Conservation (phyloP, 2,329 filamentous ascomycete genomes). For the Calonectria honghensis region DNA sequence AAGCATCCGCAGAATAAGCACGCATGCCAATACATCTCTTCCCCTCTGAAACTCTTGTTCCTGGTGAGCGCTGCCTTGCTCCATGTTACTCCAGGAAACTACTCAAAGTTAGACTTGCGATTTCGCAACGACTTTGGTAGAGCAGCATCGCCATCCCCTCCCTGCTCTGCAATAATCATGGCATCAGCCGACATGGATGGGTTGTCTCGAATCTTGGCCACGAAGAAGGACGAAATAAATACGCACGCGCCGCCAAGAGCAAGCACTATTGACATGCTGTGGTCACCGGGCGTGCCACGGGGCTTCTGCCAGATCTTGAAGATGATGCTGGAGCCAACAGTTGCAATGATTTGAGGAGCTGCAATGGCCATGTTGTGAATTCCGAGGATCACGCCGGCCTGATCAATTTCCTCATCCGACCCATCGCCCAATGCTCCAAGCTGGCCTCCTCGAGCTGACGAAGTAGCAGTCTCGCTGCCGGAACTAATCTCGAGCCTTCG, state of each 20-base stretch:
- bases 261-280: conserved; percentile 90
- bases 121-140: conserved; percentile 53
- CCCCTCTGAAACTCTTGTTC: conserved; percentile 69
- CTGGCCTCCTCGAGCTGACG: conserved; percentile 39
- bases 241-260: conserved; percentile 88
- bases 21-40: conserved; percentile 59
- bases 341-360: conserved; percentile 92
- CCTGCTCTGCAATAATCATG: conserved; percentile 66
- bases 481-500: conserved; percentile 46
- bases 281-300: conserved; percentile 87
- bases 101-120: conserved; percentile 64
- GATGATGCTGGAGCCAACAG: conserved; percentile 86
- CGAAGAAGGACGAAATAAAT: conserved; percentile 84
- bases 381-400: conserved; percentile 92
- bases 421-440: conserved; percentile 43
- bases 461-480: conserved; percentile 33
- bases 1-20: conserved; percentile 38
- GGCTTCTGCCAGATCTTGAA: conserved; percentile 93
- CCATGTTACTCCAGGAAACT: conserved; percentile 64
- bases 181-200: conserved; percentile 61
- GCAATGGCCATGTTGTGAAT: conserved; percentile 98
- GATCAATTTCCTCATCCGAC: conserved; percentile 76
- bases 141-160: conserved; percentile 60
- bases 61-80: conserved; percentile 68
- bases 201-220: conserved; percentile 80